phyloP scores from a whole-genome alignment of 2,329 filamentous ascomycete species.

The Xylaria digitata region DNA sequence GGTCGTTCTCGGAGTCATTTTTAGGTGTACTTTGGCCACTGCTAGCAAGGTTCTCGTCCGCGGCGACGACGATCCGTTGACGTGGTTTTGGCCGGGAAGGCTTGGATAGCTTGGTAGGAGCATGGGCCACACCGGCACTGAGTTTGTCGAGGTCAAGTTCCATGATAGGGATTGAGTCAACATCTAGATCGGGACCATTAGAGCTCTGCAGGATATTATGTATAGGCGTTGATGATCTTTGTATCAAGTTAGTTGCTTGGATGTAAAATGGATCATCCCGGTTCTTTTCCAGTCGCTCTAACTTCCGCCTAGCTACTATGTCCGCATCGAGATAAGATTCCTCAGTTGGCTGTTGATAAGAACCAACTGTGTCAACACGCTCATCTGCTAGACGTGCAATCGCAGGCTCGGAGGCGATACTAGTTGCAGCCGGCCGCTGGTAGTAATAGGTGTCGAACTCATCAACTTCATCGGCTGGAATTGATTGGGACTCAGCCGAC shows the following conservation, averaged over 20 bases:
- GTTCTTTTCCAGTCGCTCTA: slow-evolving; percentile 83
- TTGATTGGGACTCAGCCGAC: slow-evolving; percentile 61
- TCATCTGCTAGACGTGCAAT: slow-evolving; percentile 63
- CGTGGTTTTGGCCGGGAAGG: slow-evolving; percentile 56
- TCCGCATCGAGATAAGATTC: slow-evolving; percentile 78
- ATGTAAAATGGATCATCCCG: slow-evolving; percentile 98
- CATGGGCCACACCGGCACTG: slow-evolving; percentile 49
- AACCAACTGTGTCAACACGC: slow-evolving; percentile 59
- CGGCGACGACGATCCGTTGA: slow-evolving; percentile 74
- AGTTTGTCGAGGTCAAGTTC: slow-evolving; percentile 80
- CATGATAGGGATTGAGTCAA: slow-evolving; percentile 97
- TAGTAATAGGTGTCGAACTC: slow-evolving; percentile 77
- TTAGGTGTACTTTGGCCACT: slow-evolving; percentile 62
- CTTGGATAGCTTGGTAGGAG: slow-evolving; percentile 44
- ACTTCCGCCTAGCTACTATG: slow-evolving; percentile 77
- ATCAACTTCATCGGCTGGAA: slow-evolving; percentile 66
- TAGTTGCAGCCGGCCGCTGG: slow-evolving; percentile 63
- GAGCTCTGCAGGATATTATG: slow-evolving; percentile 78
- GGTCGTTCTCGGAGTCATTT: slow-evolving; percentile 66
- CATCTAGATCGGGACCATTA: slow-evolving; percentile 83
- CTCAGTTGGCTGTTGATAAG: slow-evolving; percentile 70
- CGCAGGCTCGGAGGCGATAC: slow-evolving; percentile 67
- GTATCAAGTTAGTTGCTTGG: slow-evolving; percentile 61
- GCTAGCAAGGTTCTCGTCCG: slow-evolving; percentile 76
- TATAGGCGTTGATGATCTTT: slow-evolving; percentile 78